A percentile compares a stretch with the other conserved stretches of the same genome.
Conservation (phyloP, 257 asterid genomes). For the Catharanthus roseus region DNA sequence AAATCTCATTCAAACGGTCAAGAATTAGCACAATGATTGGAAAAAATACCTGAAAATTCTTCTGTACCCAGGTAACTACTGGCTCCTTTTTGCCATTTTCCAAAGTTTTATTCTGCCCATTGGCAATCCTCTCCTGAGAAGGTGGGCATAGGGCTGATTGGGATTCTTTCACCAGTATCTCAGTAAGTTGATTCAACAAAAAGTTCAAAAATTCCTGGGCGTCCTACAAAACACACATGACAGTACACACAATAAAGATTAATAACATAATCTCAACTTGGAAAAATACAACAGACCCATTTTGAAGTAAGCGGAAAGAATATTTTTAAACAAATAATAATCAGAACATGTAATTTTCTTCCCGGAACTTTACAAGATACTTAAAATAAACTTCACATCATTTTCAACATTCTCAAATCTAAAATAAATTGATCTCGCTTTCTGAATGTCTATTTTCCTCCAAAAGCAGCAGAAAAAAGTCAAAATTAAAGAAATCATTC, state of each 20-base stretch:
- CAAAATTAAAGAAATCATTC: not conserved
- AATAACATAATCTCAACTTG: not conserved
- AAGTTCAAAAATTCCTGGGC: slow-evolving; percentile 93
- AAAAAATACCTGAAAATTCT: slow-evolving; percentile 66
- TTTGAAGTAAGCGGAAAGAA: not conserved
- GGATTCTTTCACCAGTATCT: slow-evolving; percentile 82
- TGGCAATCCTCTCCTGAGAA: slow-evolving; percentile 32
- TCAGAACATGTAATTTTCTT: not conserved
- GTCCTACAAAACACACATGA: slow-evolving; percentile 36
- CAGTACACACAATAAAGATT: not conserved
- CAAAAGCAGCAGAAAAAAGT: too few relatives aligned
- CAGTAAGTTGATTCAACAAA: slow-evolving; percentile 76
- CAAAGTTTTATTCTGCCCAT: slow-evolving; percentile 46
- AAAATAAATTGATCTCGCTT: not conserved
- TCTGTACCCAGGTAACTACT: slow-evolving; percentile 81
- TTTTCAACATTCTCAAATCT: not conserved
- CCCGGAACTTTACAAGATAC: not conserved
- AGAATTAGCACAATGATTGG: not conserved
- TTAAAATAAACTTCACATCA: not conserved
- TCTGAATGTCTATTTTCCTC: not conserved
- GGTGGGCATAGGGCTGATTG: slow-evolving; percentile 35
- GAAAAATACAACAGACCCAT: not conserved
- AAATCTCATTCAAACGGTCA: not conserved
- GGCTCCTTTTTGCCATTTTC: slow-evolving; percentile 59
- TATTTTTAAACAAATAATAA: not conserved